Conservation (phyloP, 352 stramenopile species). For the Phytophthora sojae region DNA sequence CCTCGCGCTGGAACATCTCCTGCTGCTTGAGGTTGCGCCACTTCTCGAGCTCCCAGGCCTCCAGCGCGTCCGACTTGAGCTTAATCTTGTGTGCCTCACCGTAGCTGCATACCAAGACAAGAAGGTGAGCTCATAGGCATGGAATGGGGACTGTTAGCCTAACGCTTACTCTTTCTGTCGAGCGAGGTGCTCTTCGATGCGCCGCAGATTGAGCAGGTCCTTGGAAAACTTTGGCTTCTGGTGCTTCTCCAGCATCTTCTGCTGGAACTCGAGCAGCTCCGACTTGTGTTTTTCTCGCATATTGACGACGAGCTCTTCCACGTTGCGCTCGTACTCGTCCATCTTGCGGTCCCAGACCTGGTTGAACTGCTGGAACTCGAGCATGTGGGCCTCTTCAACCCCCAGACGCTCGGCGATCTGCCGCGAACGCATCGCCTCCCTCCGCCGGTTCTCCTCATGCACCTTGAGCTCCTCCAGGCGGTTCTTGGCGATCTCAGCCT, state of each 20-base stretch:
- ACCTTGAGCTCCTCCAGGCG: slow-evolving; percentile 96
- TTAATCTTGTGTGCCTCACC: slow-evolving; percentile 97
- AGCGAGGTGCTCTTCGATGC: slow-evolving; percentile 94
- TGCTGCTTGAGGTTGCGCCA: slow-evolving; percentile 95
- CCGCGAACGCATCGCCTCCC: slow-evolving; percentile 95
- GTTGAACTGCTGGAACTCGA: slow-evolving; percentile 99
- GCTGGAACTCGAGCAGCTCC: slow-evolving; percentile 94
- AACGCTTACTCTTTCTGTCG: slow-evolving; percentile 85
- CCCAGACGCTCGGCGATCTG: slow-evolving; percentile 95
- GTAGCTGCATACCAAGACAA: slow-evolving; percentile 59
- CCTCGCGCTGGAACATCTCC: slow-evolving; percentile 95
- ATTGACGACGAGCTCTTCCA: slow-evolving; percentile 88
- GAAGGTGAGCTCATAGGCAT: background rate
- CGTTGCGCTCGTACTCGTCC: slow-evolving; percentile 94
- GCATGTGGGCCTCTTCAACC: slow-evolving; percentile 97
- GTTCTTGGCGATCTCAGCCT: slow-evolving; percentile 97
- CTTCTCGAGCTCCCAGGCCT: slow-evolving; percentile 96
- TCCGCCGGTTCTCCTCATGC: slow-evolving; percentile 95
- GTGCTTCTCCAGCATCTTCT: slow-evolving; percentile 92
- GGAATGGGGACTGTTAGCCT: background rate
- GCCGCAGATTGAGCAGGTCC: slow-evolving; percentile 93
- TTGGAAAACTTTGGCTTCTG: slow-evolving; percentile 95
- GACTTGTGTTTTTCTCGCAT: slow-evolving; percentile 92
- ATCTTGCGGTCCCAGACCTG: slow-evolving; percentile 97
- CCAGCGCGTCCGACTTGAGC: slow-evolving; percentile 94